Conservation (phyloP, 345 rosid species). For the Clarkia xantiana region DNA sequence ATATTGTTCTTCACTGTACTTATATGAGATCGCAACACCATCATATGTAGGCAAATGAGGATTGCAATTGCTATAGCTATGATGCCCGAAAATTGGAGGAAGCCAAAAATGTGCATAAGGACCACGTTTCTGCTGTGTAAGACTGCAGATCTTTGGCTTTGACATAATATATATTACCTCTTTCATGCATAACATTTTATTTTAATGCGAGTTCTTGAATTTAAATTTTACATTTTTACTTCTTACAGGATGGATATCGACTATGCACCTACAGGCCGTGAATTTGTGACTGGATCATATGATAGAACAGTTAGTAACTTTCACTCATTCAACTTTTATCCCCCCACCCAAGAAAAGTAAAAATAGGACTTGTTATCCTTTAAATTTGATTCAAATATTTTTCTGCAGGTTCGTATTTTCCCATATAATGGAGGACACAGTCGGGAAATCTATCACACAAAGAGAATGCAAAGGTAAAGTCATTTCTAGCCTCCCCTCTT, state of each 20-base stretch:
- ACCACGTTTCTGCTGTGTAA: slow-evolving; percentile 99
- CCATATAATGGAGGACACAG: slow-evolving; percentile 84
- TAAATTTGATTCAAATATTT: slow-evolving; percentile 1
- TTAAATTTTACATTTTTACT: slow-evolving; percentile 4
- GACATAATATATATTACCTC: neutral
- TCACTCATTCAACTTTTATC: neutral
- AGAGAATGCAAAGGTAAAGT: slow-evolving; percentile 93
- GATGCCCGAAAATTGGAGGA: slow-evolving; percentile 78
- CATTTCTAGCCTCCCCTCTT: neutral
- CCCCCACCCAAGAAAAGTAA: neutral
- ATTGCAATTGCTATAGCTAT: slow-evolving; percentile 81
- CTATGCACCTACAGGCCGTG: slow-evolving; percentile 95
- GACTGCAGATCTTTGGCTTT: slow-evolving; percentile 12
- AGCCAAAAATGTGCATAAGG: slow-evolving; percentile 89
- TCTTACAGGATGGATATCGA: slow-evolving; percentile 85
- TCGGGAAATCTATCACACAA: slow-evolving; percentile 83
- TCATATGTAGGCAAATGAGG: slow-evolving; percentile 84
- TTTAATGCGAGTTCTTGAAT: neutral
- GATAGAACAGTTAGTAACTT: slow-evolving; percentile 62
- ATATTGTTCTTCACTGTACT: neutral
- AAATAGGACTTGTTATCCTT: no score
- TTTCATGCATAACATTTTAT: neutral
- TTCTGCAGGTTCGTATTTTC: slow-evolving; percentile 62
- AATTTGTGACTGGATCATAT: slow-evolving; percentile 94
- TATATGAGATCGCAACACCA: neutral